Base-by-base conservation (phyloP, 106 monocot species). In the Allium sativum region DNA sequence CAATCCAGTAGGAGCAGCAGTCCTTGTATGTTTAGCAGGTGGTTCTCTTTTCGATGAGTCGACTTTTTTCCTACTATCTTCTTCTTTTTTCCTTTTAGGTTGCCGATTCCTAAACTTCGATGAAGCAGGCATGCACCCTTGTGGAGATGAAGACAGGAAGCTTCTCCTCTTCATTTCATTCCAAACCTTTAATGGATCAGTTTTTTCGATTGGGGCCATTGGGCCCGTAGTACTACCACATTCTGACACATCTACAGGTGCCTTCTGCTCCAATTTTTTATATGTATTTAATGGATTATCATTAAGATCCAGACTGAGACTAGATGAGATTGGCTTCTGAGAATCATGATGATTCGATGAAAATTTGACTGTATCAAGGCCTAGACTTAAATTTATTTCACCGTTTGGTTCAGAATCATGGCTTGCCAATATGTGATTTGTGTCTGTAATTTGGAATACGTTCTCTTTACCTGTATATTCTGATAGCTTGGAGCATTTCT, bases 81-180 rank as follows among this genome's bases (percentile, higher is more conserved):
- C 90, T 20, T 74, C 76, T 60, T 84, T 87, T 64, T 56, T 84
- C 72, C 67, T 79, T 62, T 54, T 82, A 18, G 77, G 18, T 59
- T 62, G 79, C 44, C 78, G 82, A 4, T 56, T 78, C 13, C 66
- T 65, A 40, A 69, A 76, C 56, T 78, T 87, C 31, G 31, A 31
- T 14, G 87, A 65, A 8, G 68, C 62, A 15, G 79, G 65, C 70
- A 78, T 76, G 59, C 78, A 77, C 45, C 68, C 77, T 61, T 78
- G 75, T 31, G 31, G 31, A 18, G 73, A 74, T 40, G 76, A 74
- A 43, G 94, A 84, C 18, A 96, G 65, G 47, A 96, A 96, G 42
- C 91, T 87, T 73, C 91, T 91, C 69, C 74, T 76, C 59, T 96
- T 91, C 82, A 96, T 96, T 56, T 87, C 79, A 44, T 80, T 87